These are phyloP conservation scores for Tubosaeta sp. DNA, from an alignment of 768 basidiomycete genomes.

Conservation along the genomic window DNA sequence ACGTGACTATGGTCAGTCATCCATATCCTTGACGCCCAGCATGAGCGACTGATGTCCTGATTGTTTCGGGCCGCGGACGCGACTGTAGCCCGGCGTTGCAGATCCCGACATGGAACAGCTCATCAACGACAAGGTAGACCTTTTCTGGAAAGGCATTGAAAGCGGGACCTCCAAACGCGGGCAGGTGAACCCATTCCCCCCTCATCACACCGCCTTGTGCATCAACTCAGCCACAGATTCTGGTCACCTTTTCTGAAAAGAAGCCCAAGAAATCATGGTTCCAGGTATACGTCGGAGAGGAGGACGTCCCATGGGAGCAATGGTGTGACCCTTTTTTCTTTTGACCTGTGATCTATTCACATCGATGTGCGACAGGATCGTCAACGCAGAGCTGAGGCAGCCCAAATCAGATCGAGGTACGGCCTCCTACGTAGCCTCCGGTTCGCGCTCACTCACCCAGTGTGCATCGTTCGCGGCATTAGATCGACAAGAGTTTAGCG, in stretches of 20 bases:
- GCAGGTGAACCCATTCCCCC: slow-evolving; percentile 42
- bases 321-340: slow-evolving; percentile 44
- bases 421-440: neutral
- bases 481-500: slow-evolving; percentile 51
- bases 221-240: slow-evolving; percentile 37
- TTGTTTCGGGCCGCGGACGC: too few species aligned
- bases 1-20: slow-evolving; percentile 72
- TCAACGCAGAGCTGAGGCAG: slow-evolving; percentile 77
- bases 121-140: slow-evolving; percentile 70
- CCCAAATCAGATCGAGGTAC: slow-evolving; percentile 61
- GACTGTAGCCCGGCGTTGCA: slow-evolving; percentile 64
- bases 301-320: slow-evolving; percentile 85
- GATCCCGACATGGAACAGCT: slow-evolving; percentile 69
- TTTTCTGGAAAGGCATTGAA: slow-evolving; percentile 77
- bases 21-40: neutral
- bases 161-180: slow-evolving; percentile 57
- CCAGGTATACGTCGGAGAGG: slow-evolving; percentile 63
- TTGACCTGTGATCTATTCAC: neutral
- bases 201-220: neutral
- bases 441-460: neutral
- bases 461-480: neutral
- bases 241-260: slow-evolving; percentile 74
- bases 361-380: slow-evolving; percentile 46
- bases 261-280: slow-evolving; percentile 78
- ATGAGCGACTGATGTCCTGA: slow-evolving; percentile 1